These are phyloP conservation scores for Ceratocystis diversiconidia DNA, from an alignment of 2,329 filamentous ascomycete species.

Conservation along the genomic window DNA sequence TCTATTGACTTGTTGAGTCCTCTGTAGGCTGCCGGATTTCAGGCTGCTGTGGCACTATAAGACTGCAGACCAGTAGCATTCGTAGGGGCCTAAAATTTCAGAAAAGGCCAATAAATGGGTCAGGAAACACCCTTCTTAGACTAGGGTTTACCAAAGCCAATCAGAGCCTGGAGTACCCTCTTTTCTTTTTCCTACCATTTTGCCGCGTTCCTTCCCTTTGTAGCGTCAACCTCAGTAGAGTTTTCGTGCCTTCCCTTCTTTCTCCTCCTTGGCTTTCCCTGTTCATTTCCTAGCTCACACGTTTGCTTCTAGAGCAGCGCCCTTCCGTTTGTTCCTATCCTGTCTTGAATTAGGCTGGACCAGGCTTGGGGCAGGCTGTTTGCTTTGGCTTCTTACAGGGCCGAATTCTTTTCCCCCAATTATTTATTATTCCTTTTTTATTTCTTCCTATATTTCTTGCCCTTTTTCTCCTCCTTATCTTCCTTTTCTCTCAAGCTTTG, in stretches of 20 bases:
- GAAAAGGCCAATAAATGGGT: not conserved
- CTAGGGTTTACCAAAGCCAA: not conserved
- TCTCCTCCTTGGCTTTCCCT: not conserved
- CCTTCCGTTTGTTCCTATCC: not conserved
- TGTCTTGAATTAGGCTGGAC: not conserved
- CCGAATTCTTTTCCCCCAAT: not conserved
- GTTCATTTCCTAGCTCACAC: not conserved
- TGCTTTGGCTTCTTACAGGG: not conserved
- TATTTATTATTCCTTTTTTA: not conserved
- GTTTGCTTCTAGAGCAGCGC: not conserved
- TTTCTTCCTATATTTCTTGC: conserved; percentile 1
- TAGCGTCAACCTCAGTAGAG: not conserved
- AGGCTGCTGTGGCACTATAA: not conserved
- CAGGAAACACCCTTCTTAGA: too few relatives aligned
- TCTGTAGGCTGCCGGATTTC: too few relatives aligned
- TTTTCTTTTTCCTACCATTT: not conserved
- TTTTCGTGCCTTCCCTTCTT: not conserved
- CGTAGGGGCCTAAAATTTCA: not conserved
- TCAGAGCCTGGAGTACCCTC: not conserved
- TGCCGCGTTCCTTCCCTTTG: not conserved
- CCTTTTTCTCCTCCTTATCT: conserved; percentile 9
- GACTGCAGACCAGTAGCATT: not conserved
- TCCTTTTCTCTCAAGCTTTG: conserved; percentile 7
- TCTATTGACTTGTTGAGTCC: not conserved
- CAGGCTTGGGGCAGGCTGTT: not conserved